Evolutionary conservation across 495 filamentous ascomycete species (phyloP).

Genomic region (Tuber magnatum): DNA sequence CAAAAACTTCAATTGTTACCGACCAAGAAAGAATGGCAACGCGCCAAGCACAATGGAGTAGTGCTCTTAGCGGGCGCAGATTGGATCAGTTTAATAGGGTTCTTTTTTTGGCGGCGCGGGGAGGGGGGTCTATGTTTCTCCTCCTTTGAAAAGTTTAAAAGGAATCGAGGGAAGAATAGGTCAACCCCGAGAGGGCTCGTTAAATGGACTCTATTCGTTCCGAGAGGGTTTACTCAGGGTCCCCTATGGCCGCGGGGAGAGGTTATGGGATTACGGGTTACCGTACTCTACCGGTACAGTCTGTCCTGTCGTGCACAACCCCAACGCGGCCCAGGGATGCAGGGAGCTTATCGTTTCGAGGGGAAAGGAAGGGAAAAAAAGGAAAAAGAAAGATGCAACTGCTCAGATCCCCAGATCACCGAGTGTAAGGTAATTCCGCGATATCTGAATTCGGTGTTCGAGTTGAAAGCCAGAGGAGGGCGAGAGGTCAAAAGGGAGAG

Average conservation of each 20-base stretch:
- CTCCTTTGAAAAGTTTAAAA: not conserved
- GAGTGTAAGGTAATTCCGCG: not conserved
- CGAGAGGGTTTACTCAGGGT: constrained; percentile 35
- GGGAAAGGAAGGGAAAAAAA: not conserved
- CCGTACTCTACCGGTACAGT: no score
- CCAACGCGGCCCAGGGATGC: constrained; percentile 26
- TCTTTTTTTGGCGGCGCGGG: no score
- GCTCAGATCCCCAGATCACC: constrained; percentile 7
- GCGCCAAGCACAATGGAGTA: not conserved
- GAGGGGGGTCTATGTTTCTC: no score
- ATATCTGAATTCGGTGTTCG: not conserved
- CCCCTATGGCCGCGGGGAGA: constrained; percentile 25
- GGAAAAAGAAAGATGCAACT: constrained; percentile 6
- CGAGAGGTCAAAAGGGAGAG: not conserved
- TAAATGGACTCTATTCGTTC: constrained; percentile 30
- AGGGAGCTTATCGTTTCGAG: constrained; percentile 33
- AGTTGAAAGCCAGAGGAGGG: not conserved
- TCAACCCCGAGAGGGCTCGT: constrained; percentile 2
- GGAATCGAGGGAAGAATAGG: constrained; percentile 3
- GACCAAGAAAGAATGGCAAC: constrained; percentile 2
- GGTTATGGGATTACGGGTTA: constrained; percentile 6
- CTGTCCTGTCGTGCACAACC: constrained; percentile 31
- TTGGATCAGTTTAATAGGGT: not conserved
- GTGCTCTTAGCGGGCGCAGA: not conserved
- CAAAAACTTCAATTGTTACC: not conserved